These are phyloP conservation scores for Talaromyces sp. DNA, from an alignment of 2,329 filamentous ascomycete genomes.

Conservation along the genomic window DNA sequence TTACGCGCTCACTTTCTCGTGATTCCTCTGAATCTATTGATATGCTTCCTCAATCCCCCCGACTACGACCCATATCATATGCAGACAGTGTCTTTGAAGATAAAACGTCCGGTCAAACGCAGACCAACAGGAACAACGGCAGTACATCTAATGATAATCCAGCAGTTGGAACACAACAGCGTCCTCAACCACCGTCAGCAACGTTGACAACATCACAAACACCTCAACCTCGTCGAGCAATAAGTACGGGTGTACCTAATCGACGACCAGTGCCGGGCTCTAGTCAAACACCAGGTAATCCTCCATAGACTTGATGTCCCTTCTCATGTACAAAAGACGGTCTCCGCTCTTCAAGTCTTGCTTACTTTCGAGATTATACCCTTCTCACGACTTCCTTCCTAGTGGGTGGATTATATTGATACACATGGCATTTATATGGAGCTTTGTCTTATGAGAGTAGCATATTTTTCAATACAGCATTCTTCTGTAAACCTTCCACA, in stretches of 20 bases:
- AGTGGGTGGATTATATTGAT: background rate
- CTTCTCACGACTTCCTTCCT: background rate
- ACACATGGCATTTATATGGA: constrained; percentile 5
- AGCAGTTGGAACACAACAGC: constrained; percentile 24
- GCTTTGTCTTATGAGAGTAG: background rate
- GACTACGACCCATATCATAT: constrained; percentile 32
- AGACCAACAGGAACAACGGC: background rate
- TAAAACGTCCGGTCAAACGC: constrained; percentile 10
- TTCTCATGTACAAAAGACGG: background rate
- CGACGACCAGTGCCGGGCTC: constrained; percentile 33
- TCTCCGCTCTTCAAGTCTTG: background rate
- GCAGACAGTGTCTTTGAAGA: constrained; percentile 29
- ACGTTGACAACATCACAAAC: constrained; percentile 25
- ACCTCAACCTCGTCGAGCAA: constrained; percentile 23
- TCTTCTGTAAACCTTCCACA: background rate
- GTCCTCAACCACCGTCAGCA: constrained; percentile 24
- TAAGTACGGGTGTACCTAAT: constrained; percentile 35
- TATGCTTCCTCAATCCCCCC: constrained; percentile 35
- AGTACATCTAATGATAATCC: background rate
- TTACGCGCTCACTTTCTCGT: constrained; percentile 17
- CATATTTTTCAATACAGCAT: background rate
- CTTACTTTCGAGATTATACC: background rate
- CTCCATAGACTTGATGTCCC: background rate
- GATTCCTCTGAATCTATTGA: constrained; percentile 35
- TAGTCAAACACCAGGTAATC: constrained; percentile 8